Conservation (phyloP, 192 early-diverging fungal species). For the Linderina pennispora region DNA sequence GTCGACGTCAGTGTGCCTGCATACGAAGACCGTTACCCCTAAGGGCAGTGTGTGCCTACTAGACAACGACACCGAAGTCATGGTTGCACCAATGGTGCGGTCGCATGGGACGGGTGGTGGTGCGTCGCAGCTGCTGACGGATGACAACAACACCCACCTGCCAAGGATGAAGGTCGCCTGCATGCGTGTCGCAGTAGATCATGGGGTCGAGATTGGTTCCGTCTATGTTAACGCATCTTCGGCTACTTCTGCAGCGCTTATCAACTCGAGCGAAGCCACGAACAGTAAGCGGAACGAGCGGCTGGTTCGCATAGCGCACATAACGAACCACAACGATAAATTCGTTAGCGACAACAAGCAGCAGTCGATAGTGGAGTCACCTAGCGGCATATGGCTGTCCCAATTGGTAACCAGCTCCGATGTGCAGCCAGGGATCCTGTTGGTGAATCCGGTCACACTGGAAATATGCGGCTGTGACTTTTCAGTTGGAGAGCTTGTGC, state of each 20-base stretch:
- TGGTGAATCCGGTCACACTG: slow-evolving; percentile 8
- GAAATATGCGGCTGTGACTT: too few species aligned
- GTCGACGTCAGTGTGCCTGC: slow-evolving; percentile 57
- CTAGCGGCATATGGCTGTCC: slow-evolving; percentile 12
- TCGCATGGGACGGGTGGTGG: not conserved
- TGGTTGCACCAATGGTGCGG: slow-evolving; percentile 67
- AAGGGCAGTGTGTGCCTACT: slow-evolving; percentile 47
- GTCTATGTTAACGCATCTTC: slow-evolving; percentile 29
- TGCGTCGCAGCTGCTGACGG: not conserved
- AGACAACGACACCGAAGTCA: slow-evolving; percentile 60
- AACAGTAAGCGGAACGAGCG: too few species aligned
- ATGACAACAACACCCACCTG: slow-evolving; percentile 1
- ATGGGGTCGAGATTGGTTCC: slow-evolving; percentile 19
- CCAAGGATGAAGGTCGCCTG: slow-evolving; percentile 16
- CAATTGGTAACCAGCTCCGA: slow-evolving; percentile 4
- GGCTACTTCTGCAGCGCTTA: slow-evolving; percentile 16
- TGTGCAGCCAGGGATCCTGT: slow-evolving; percentile 35
- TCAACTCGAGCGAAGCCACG: too few species aligned
- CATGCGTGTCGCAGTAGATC: slow-evolving; percentile 22
- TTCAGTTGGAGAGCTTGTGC: slow-evolving; percentile 22
- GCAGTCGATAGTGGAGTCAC: too few species aligned
- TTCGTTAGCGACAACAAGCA: too few species aligned
- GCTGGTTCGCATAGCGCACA: too few species aligned
- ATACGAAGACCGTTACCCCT: slow-evolving; percentile 39
- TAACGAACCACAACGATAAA: too few species aligned